Evolutionary conservation across 1,139 yeast species (phyloP).

Genomic region (Casaregolazyma lundiana): DNA sequence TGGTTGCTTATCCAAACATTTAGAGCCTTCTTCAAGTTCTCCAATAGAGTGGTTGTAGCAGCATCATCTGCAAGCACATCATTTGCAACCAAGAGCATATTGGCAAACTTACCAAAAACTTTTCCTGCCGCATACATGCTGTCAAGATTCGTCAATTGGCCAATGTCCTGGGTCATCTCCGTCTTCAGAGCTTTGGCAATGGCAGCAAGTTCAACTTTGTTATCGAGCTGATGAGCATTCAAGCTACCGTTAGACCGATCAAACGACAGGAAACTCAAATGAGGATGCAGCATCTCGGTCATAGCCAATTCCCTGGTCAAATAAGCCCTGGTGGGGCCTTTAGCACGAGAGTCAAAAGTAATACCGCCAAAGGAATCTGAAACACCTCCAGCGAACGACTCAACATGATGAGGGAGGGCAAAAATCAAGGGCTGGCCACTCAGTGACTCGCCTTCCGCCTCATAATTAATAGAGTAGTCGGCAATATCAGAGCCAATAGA

Average conservation of each 20-base stretch:
- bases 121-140: constrained; percentile 63
- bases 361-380: constrained; percentile 49
- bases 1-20: constrained; percentile 41
- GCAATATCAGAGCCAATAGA: constrained; percentile 31
- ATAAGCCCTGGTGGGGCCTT: constrained; percentile 60
- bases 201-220: constrained; percentile 16
- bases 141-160: constrained; percentile 49
- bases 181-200: constrained; percentile 39
- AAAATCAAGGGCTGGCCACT: constrained; percentile 47
- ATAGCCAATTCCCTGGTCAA: constrained; percentile 46
- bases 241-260: constrained; percentile 16
- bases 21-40: constrained; percentile 50
- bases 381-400: constrained; percentile 39
- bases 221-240: neutral
- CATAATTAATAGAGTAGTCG: neutral
- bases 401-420: constrained; percentile 67
- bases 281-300: constrained; percentile 45
- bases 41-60: constrained; percentile 44
- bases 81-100: constrained; percentile 53
- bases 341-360: constrained; percentile 52
- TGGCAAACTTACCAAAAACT: constrained; percentile 62
- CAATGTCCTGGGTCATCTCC: constrained; percentile 47
- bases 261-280: constrained; percentile 55
- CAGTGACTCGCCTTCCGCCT: constrained; percentile 15
- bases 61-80: constrained; percentile 47